phyloP scores from a whole-genome alignment of 306 rosid species.

The Clitoria ternatea region DNA sequence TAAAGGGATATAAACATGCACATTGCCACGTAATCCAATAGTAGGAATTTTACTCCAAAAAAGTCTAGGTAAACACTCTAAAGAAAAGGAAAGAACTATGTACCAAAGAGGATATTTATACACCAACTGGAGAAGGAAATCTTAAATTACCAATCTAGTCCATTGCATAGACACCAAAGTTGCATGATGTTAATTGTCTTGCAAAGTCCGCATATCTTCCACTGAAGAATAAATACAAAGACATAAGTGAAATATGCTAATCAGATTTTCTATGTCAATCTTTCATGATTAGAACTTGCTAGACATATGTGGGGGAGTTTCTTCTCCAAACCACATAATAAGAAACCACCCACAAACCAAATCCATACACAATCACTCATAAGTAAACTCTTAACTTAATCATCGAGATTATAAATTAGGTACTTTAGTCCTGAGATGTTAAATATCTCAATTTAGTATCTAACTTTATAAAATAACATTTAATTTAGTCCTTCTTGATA shows the following conservation, averaged over 20 bases:
- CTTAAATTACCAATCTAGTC: slow-evolving; percentile 83
- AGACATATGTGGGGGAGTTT: background rate
- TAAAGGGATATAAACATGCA: too few relatives aligned
- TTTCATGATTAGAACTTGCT: background rate
- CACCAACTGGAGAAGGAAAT: background rate
- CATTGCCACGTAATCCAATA: too few relatives aligned
- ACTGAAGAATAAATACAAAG: slow-evolving; percentile 48
- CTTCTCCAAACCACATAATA: background rate
- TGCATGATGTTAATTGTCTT: slow-evolving; percentile 62
- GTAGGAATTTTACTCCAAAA: background rate
- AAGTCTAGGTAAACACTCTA: background rate
- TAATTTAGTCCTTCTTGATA: too few relatives aligned
- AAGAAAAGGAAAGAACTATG: background rate
- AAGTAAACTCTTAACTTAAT: too few relatives aligned
- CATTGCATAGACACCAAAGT: slow-evolving; percentile 96
- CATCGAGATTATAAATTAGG: too few relatives aligned
- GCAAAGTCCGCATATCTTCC: slow-evolving; percentile 94
- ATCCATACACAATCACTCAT: slow-evolving; percentile 13
- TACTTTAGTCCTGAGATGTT: too few relatives aligned
- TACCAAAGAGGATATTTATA: background rate
- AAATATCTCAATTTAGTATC: too few relatives aligned
- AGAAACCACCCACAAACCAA: background rate
- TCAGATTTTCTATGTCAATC: background rate
- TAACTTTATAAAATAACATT: too few relatives aligned
- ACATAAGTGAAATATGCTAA: slow-evolving; percentile 3